Conservation (phyloP, 2,329 filamentous ascomycete genomes). For the Trichoderma oligosporum region DNA sequence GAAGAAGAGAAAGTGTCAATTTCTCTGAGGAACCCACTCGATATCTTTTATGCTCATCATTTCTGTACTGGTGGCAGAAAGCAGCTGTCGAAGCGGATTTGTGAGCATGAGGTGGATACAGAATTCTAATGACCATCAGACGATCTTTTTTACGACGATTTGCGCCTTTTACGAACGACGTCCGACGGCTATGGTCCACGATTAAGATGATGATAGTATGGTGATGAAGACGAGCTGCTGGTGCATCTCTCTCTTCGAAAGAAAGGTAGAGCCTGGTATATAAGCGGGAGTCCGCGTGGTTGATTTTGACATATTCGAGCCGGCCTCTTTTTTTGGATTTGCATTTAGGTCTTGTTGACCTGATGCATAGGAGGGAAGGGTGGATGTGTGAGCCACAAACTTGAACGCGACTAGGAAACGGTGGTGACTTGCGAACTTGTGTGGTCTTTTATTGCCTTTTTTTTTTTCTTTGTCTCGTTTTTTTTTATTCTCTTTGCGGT, state of each 20-base stretch:
- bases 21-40: slow-evolving; percentile 55
- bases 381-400: slow-evolving; percentile 17
- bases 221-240: slow-evolving; percentile 18
- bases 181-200: slow-evolving; percentile 17
- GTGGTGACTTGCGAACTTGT: slow-evolving; percentile 17
- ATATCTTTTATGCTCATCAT: slow-evolving; percentile 8
- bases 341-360: slow-evolving; percentile 6
- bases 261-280: slow-evolving; percentile 20
- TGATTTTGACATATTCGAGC: slow-evolving; percentile 20
- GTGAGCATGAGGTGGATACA: not conserved
- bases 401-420: slow-evolving; percentile 16
- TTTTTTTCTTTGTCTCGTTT: slow-evolving; percentile 9
- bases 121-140: slow-evolving; percentile 41
- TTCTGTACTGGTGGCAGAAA: slow-evolving; percentile 2
- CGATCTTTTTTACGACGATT: slow-evolving; percentile 37
- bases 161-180: slow-evolving; percentile 28
- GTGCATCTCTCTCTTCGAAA: slow-evolving; percentile 20
- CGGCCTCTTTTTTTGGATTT: slow-evolving; percentile 20
- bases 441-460: slow-evolving; percentile 10
- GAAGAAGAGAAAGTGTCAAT: slow-evolving; percentile 80
- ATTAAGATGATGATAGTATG: slow-evolving; percentile 15
- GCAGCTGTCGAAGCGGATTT: not conserved
- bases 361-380: slow-evolving; percentile 15
- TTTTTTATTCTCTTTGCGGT: slow-evolving; percentile 25
- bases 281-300: slow-evolving; percentile 18